A percentile compares a stretch with the other conserved stretches of the same genome.
phyloP scores from a whole-genome alignment of 345 rosid species.

The Physaria fendleri region DNA sequence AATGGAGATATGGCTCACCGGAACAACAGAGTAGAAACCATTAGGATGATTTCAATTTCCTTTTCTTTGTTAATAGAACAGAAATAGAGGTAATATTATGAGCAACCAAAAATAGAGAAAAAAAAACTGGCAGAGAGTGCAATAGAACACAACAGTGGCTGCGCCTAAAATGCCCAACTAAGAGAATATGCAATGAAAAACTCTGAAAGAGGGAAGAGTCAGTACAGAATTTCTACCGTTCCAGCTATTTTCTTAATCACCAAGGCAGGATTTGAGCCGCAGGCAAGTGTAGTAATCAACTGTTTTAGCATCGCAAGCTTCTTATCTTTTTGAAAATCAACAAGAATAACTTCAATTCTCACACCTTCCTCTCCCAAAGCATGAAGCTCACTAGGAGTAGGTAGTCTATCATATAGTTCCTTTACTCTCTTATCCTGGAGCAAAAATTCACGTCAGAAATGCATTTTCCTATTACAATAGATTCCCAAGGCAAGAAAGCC shows the following conservation, averaged over 20 bases:
- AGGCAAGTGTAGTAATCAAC: constrained; percentile 63
- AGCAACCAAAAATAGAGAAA: not conserved
- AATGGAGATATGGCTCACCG: too few species aligned
- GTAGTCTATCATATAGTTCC: constrained; percentile 60
- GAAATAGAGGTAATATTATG: not conserved
- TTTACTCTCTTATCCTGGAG: constrained; percentile 88
- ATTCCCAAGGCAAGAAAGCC: not conserved
- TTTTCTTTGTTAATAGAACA: not conserved
- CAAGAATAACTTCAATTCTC: constrained; percentile 77
- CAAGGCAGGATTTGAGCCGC: constrained; percentile 75
- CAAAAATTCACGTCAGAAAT: not conserved
- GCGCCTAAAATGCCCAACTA: not conserved
- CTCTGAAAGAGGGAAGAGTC: constrained; percentile 2
- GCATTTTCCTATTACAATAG: not conserved
- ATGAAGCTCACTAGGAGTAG: constrained; percentile 80
- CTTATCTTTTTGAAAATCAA: constrained; percentile 80
- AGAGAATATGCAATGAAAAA: not conserved
- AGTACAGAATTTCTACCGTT: constrained; percentile 47
- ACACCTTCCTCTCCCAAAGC: constrained; percentile 67
- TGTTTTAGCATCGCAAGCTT: constrained; percentile 89
- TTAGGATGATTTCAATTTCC: not conserved
- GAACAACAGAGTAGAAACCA: too few species aligned
- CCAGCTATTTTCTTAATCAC: constrained; percentile 92
- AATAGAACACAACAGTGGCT: constrained; percentile 1
- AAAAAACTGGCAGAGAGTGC: not conserved